Conservation (phyloP, 768 basidiomycete genomes). For the Trametes maxima region DNA sequence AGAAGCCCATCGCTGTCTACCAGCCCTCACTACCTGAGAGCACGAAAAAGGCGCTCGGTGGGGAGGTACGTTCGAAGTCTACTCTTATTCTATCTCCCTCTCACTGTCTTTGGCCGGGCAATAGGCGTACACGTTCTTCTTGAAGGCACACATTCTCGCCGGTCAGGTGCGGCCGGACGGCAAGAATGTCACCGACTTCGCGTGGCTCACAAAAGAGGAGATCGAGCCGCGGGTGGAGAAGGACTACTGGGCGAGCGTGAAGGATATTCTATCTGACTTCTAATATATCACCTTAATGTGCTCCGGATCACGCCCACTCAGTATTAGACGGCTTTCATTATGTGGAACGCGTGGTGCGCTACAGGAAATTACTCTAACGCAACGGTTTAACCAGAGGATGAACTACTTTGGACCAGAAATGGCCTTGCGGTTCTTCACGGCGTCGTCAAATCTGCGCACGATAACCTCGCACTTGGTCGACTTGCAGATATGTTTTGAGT, state of each 20-base stretch:
- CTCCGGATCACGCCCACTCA: conserved; percentile 10
- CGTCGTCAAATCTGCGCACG: conserved; percentile 90
- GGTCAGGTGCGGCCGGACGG: conserved; percentile 73
- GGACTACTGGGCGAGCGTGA: conserved; percentile 76
- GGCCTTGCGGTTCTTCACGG: conserved; percentile 64
- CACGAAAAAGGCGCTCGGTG: conserved; percentile 19
- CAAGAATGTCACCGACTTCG: conserved; percentile 70
- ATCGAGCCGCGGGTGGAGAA: conserved; percentile 67
- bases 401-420: conserved; percentile 47
- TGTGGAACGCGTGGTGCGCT: background rate
- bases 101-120: background rate
- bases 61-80: conserved; percentile 18
- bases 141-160: conserved; percentile 90
- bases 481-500: conserved; percentile 86
- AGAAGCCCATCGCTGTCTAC: conserved; percentile 83
- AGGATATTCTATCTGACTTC: conserved; percentile 78
- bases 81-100: background rate
- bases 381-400: background rate
- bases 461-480: conserved; percentile 87
- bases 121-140: conserved; percentile 83
- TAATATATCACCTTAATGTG: conserved; percentile 31
- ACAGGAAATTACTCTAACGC: background rate
- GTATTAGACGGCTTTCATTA: conserved; percentile 9
- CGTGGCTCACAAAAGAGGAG: conserved; percentile 95
- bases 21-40: conserved; percentile 45